Percentiles rank a stretch among this genome's conserved stretches.
Conservation (phyloP, 1,284 basidiomycete species). For the Malassezia nana region DNA sequence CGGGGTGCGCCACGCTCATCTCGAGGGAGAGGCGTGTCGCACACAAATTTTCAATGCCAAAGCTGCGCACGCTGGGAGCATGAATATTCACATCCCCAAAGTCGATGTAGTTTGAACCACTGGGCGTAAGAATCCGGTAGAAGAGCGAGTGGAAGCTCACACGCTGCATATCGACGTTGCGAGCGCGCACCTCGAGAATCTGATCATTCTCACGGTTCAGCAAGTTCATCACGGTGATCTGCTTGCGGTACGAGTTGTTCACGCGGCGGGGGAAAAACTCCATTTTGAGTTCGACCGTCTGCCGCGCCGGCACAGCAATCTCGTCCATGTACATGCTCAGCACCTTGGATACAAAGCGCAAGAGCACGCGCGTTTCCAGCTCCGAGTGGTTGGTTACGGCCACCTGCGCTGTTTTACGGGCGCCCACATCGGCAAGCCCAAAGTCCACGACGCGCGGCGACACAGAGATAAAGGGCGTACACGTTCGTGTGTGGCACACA, state of each 20-base stretch:
- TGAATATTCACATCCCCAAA: slow-evolving; percentile 53
- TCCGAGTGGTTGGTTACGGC: slow-evolving; percentile 51
- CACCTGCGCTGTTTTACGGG: slow-evolving; percentile 50
- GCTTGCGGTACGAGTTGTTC: slow-evolving; percentile 53
- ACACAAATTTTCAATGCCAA: slow-evolving; percentile 51
- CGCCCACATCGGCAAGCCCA: slow-evolving; percentile 52
- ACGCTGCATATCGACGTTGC: slow-evolving; percentile 53
- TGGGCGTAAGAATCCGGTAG: slow-evolving; percentile 53
- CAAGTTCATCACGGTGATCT: slow-evolving; percentile 50
- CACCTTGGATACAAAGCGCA: slow-evolving; percentile 53
- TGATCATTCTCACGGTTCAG: slow-evolving; percentile 49
- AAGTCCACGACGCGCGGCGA: slow-evolving; percentile 51
- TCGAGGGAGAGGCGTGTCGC: slow-evolving; percentile 49
- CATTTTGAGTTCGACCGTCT: slow-evolving; percentile 51
- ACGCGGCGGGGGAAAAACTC: slow-evolving; percentile 53
- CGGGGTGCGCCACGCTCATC: slow-evolving; percentile 52
- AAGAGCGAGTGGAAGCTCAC: slow-evolving; percentile 53
- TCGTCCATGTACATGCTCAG: slow-evolving; percentile 52
- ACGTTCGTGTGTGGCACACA: slow-evolving; percentile 50
- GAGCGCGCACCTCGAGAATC: slow-evolving; percentile 51
- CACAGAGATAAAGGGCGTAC: slow-evolving; percentile 52
- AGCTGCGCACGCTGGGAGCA: slow-evolving; percentile 50
- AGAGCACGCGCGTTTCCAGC: slow-evolving; percentile 51
- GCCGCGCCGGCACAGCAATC: slow-evolving; percentile 51
- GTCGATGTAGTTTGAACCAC: slow-evolving; percentile 53